Evolutionary conservation across 2,329 filamentous ascomycete genomes (phyloP), one percentile per base, ranked within the genome.

Genomic region (Penicillium sp.): DNA sequence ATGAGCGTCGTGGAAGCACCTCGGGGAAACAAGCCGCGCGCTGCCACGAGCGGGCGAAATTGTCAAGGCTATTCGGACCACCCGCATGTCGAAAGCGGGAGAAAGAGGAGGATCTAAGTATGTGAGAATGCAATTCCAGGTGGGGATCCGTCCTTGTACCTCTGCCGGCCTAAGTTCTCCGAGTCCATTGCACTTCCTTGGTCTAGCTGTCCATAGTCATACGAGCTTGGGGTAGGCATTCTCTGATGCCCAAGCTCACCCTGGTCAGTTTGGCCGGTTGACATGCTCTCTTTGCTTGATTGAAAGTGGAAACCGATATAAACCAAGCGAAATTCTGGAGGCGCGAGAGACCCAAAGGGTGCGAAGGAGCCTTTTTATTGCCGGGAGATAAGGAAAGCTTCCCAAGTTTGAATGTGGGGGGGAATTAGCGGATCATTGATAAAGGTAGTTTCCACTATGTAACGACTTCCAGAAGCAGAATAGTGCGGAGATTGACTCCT

Each of bases 41-140:
- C 65, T 90, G 86, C 84, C 88, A 95, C 53, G 86, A 94, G 44
- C 84, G 79, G 30, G 89, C 85, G 60, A 96, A 96, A 56, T 89
- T 94, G 57, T 92, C 83, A 54, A 96, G 84, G 64, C 85, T 93
- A 70, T 96, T 96, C 44, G 89, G 83, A 34, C 90, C 90, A 48
- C 90, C 92, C 32, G 85, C 82, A 44, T 94, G 81, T 50, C 66
- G 56, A 18, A 70, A 46, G 5, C 74, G 71, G 56, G 65, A 64
- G 32, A 69, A 56, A n/a, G 67, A 68, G 5, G 61, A 64, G 18
- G 57, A 59, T 41, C 58, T 60, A 30, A 22, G 17, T n/a, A 4
- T 5, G 9, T 29, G 12, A 36, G 42, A 28, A 16, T 25, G 12
- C 3, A 25, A 9, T 22, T 22, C 18, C 18, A 5, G 25, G 25